Evolutionary conservation across 768 basidiomycete species (phyloP).

Genomic region (Boletus edulis): DNA sequence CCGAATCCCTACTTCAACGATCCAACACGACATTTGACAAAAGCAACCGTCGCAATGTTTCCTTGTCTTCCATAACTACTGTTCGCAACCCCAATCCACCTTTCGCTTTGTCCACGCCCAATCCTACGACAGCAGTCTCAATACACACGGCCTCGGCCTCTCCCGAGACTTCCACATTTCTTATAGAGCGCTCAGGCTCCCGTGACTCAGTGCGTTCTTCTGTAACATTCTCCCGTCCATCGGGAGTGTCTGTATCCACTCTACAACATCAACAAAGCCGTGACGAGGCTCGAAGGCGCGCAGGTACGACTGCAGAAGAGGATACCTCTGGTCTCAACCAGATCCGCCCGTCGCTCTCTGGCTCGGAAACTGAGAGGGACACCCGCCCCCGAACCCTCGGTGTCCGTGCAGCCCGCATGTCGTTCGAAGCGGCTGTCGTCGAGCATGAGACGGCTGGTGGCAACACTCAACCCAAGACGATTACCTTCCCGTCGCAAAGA

Average conservation of each 20-base stretch:
- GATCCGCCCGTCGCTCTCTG: constrained; percentile 35
- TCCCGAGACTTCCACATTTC: constrained; percentile 30
- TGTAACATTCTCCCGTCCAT: constrained; percentile 66
- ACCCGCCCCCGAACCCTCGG: constrained; percentile 39
- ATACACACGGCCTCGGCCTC: constrained; percentile 59
- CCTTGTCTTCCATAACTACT: constrained; percentile 44
- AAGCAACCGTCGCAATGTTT: constrained; percentile 39
- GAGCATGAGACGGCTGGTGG: constrained; percentile 28
- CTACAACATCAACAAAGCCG: constrained; percentile 52
- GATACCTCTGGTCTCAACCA: constrained; percentile 22
- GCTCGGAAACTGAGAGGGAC: constrained; percentile 52
- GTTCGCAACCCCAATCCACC: constrained; percentile 41
- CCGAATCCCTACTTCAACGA: constrained; percentile 44
- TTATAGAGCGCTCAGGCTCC: constrained; percentile 47
- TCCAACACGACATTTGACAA: constrained; percentile 25
- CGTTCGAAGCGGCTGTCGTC: constrained; percentile 38
- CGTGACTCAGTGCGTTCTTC: constrained; percentile 42
- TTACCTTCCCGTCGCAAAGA: constrained; percentile 30
- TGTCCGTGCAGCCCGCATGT: constrained; percentile 43
- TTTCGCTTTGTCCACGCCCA: constrained; percentile 52
- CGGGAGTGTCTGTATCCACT: constrained; percentile 51
- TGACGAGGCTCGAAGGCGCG: constrained; percentile 35
- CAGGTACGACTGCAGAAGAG: constrained; percentile 26
- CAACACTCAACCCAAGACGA: constrained; percentile 37
- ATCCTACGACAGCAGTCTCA: constrained; percentile 66